Conservation (phyloP, 2,329 filamentous ascomycete species). For the Chaetothyriales sp. region DNA sequence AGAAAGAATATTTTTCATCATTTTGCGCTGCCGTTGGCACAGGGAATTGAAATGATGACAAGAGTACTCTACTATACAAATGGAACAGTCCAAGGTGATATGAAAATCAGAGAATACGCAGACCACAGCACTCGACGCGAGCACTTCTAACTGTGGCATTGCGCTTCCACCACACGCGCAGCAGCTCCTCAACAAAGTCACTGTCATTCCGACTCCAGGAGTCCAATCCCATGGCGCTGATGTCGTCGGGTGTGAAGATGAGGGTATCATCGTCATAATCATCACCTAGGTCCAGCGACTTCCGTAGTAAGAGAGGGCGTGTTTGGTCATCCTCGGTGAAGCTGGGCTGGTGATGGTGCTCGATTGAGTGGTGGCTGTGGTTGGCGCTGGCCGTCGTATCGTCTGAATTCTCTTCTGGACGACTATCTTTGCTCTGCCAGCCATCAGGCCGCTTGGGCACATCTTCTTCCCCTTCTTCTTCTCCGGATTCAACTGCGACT, state of each 20-base stretch:
- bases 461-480: constrained; percentile 13
- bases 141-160: constrained; percentile 29
- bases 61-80: neutral
- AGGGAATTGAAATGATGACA: neutral
- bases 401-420: constrained; percentile 15
- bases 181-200: constrained; percentile 31
- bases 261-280: constrained; percentile 19
- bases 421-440: constrained; percentile 5
- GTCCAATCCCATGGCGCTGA: constrained; percentile 35
- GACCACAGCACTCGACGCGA: constrained; percentile 33
- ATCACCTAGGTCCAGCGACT: constrained; percentile 7
- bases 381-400: neutral
- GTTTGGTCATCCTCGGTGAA: constrained; percentile 15
- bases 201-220: constrained; percentile 34
- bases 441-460: constrained; percentile 1
- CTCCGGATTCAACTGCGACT: constrained; percentile 6
- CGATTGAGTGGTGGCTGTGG: constrained; percentile 11
- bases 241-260: constrained; percentile 28
- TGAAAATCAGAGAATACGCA: constrained; percentile 26
- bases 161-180: constrained; percentile 32
- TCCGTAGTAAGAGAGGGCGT: constrained; percentile 17
- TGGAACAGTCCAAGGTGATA: neutral
- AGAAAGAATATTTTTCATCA: too few species aligned
- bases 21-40: too few species aligned
- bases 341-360: constrained; percentile 14